Evolutionary conservation across 768 basidiomycete genomes (phyloP), one percentile per base, ranked within the genome.

Genomic region (Mrakia blollopis): DNA sequence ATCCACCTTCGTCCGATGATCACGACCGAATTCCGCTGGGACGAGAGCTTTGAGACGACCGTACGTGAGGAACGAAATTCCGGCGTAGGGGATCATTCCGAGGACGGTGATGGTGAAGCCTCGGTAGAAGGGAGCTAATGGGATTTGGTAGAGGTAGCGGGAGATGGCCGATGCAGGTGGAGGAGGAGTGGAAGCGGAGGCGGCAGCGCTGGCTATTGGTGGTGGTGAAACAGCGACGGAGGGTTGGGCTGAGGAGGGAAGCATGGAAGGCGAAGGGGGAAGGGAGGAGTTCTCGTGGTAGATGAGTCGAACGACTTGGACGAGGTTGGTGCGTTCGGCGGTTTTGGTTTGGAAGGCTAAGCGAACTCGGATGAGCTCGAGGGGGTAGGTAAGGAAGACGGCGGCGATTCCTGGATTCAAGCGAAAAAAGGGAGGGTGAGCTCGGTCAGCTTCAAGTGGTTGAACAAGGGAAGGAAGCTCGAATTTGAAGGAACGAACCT

Each of bases 71-170:
- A 98, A 98, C 18, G 92, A 93, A 3, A 93, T 92, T 28, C 96
- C 96, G 4, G 94, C 93, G 80, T 98, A 98, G 8, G 96, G 96
- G 44, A 98, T 86, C 88, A 98, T 98, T 63, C 97, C 96, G 18
- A 89, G 83, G 54, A 98, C 84, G 30, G 94, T 94, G 39, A 97
- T 93, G 10, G 90, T 90, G 85, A 98, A 98, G n/a, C 97, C 96
- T 30, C 97, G 92, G 82, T 98, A 99, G 85, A 98, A 88, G 18
- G 87, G 87, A 6, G 77, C 72, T 44, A 78, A 61, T 4, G 77
- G 77, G 41, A 74, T 63, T 50, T 84, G 74, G 81, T 81, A 80
- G 78, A 39, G 77, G 81, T 79, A 67, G 81, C 65, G 79, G 72
- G 79, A 68, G 78, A 77, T 41, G 16, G 67, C 65, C 9, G 62